A percentile compares a stretch with the other conserved stretches of the same genome.
Evolutionary conservation across 139 green algal species (phyloP).

Genomic region (Coccomyxa sp.): DNA sequence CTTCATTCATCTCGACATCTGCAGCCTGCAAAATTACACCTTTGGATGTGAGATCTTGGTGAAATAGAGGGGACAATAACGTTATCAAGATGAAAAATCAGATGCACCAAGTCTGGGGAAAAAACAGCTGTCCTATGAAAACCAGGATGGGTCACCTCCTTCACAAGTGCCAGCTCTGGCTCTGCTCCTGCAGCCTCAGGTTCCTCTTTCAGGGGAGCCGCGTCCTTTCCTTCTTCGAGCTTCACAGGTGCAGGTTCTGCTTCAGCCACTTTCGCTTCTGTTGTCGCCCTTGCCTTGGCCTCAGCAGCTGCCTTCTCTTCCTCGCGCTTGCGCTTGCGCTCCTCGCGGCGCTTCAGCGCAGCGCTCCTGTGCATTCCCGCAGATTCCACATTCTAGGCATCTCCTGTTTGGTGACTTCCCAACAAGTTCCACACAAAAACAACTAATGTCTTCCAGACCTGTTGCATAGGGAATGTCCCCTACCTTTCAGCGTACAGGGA

Average conservation of each 20-base stretch:
- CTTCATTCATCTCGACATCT: neutral
- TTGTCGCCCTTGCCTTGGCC: constrained; percentile 14
- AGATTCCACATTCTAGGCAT: neutral
- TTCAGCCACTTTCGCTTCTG: constrained; percentile 17
- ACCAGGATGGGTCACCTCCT: neutral
- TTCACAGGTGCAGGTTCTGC: neutral
- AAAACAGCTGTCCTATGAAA: neutral
- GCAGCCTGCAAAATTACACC: neutral
- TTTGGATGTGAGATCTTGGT: neutral
- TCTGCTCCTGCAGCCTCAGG: neutral
- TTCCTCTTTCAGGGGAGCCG: neutral
- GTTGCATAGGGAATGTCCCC: neutral
- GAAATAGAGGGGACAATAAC: neutral
- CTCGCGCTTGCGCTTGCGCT: constrained; percentile 38
- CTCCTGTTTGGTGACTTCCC: neutral
- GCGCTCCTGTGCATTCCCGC: constrained; percentile 8
- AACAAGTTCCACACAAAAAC: neutral
- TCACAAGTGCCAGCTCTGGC: neutral
- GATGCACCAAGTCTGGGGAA: constrained; percentile 1
- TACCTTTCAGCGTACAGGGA: constrained; percentile 13
- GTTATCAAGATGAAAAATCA: no score
- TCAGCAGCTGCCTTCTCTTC: constrained; percentile 16
- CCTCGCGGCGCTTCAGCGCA: constrained; percentile 16
- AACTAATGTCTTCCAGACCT: neutral
- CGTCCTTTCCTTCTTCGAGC: neutral